Conservation (phyloP, 768 basidiomycete species). For the Mycena galericulata region DNA sequence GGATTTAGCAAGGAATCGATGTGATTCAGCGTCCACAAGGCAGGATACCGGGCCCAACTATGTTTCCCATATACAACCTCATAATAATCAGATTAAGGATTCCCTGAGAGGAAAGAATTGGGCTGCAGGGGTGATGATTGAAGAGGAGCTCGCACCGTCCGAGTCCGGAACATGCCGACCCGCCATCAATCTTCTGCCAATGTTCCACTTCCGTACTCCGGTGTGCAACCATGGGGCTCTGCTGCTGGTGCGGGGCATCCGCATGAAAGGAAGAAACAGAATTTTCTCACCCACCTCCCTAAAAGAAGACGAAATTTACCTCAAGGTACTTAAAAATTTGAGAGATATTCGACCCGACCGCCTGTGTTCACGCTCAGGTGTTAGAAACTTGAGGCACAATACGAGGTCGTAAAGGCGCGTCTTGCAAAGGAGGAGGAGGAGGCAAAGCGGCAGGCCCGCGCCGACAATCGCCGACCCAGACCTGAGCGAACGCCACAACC, state of each 20-base stretch:
- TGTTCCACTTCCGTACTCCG: conserved; percentile 1
- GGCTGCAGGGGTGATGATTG: too few species aligned
- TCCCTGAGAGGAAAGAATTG: too few species aligned
- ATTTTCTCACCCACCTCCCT: conserved; percentile 13
- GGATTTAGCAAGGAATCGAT: conserved; percentile 97
- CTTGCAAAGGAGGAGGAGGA: conserved; percentile 24
- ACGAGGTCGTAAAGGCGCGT: conserved; percentile 14
- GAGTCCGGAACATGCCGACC: too few species aligned
- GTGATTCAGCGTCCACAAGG: conserved; percentile 94
- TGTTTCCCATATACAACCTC: conserved; percentile 98
- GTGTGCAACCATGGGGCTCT: conserved; percentile 14
- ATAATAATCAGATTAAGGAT: too few species aligned
- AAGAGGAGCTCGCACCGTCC: too few species aligned
- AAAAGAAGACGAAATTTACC: conserved; percentile 25
- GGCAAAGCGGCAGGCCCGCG: conserved; percentile 5
- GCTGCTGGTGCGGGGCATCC: conserved; percentile 18
- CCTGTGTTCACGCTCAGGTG: neutral
- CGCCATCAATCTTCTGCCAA: too few species aligned
- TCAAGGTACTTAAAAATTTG: too few species aligned
- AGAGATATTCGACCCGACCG: neutral
- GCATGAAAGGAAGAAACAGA: conserved; percentile 16
- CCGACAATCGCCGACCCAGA: neutral
- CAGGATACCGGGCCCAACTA: conserved; percentile 96
- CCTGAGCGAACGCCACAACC: neutral
- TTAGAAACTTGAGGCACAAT: conserved; percentile 9